These are phyloP conservation scores for Canna indica DNA, from an alignment of 176 grass and related monocot genomes.

Conservation along the genomic window DNA sequence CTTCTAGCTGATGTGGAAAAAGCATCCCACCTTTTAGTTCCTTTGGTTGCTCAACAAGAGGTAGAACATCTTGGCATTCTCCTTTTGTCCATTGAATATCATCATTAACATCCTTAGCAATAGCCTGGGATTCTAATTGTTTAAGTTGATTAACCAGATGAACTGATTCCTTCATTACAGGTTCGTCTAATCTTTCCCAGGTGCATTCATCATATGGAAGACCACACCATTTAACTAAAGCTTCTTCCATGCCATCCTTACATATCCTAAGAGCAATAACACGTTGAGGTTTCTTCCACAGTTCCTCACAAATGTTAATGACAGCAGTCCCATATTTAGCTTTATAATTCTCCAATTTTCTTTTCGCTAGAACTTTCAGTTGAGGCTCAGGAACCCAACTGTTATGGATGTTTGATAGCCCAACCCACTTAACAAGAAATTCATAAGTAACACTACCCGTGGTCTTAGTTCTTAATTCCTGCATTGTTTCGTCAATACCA, in stretches of 20 bases:
- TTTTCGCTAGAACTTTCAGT: constrained; percentile 73
- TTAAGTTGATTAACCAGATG: constrained; percentile 75
- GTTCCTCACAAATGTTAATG: constrained; percentile 90
- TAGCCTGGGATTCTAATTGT: constrained; percentile 51
- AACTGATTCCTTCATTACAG: constrained; percentile 51
- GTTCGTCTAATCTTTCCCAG: constrained; percentile 92
- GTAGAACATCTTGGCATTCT: constrained; percentile 46
- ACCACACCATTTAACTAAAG: constrained; percentile 82
- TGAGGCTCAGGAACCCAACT: constrained; percentile 81
- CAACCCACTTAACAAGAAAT: constrained; percentile 92
- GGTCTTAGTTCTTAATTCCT: constrained; percentile 22
- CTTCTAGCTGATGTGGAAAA: constrained; percentile 96
- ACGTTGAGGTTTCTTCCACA: constrained; percentile 81
- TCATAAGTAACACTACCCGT: constrained; percentile 36
- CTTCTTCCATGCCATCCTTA: constrained; percentile 48
- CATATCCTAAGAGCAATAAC: constrained; percentile 53
- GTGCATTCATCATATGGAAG: constrained; percentile 95
- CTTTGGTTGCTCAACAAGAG: constrained; percentile 73
- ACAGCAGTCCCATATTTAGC: constrained; percentile 67
- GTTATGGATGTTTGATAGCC: constrained; percentile 88
- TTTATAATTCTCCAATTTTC: constrained; percentile 97
- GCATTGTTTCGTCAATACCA: constrained; percentile 20
- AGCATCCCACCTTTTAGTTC: constrained; percentile 82
- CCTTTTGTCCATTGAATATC: constrained; percentile 31
- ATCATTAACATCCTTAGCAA: constrained; percentile 49